phyloP scores from a whole-genome alignment of 2,329 filamentous ascomycete genomes.

The Cercospora sp. region DNA sequence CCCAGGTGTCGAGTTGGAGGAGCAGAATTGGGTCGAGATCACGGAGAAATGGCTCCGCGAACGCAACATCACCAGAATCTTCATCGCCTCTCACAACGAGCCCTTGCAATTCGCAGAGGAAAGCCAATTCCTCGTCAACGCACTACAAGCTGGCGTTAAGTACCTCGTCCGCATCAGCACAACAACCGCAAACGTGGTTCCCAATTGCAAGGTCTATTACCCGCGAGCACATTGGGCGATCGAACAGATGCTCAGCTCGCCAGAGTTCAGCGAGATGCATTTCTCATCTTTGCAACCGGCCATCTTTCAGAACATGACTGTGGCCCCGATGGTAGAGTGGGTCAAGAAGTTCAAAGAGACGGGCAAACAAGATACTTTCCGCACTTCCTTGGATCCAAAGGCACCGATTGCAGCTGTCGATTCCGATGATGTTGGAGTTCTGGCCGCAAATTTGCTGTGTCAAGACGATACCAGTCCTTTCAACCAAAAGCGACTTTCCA shows the following conservation, averaged over 20 bases:
- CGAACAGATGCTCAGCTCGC: slow-evolving; percentile 40
- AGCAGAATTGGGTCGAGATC: slow-evolving; percentile 44
- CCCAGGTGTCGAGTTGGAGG: slow-evolving; percentile 40
- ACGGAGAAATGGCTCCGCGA: slow-evolving; percentile 46
- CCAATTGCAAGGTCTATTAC: slow-evolving; percentile 42
- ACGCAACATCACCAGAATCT: slow-evolving; percentile 41
- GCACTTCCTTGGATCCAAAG: not conserved
- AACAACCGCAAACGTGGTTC: slow-evolving; percentile 41
- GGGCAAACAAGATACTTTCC: not conserved
- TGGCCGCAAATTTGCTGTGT: not conserved
- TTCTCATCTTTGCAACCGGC: slow-evolving; percentile 49
- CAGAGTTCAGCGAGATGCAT: slow-evolving; percentile 40
- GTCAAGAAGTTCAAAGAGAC: not conserved
- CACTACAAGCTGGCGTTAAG: slow-evolving; percentile 42
- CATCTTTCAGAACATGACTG: slow-evolving; percentile 27
- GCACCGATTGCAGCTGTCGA: not conserved
- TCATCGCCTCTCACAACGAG: slow-evolving; percentile 45
- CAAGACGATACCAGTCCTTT: not conserved
- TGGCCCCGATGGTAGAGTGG: not conserved
- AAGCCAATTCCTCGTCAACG: slow-evolving; percentile 41
- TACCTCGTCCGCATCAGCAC: slow-evolving; percentile 50
- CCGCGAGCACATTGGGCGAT: slow-evolving; percentile 47
- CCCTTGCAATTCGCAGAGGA: slow-evolving; percentile 47
- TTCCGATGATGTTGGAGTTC: not conserved
- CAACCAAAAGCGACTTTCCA: not conserved